phyloP scores from a whole-genome alignment of 257 asterid species.

The Osmanthus fragrans region DNA sequence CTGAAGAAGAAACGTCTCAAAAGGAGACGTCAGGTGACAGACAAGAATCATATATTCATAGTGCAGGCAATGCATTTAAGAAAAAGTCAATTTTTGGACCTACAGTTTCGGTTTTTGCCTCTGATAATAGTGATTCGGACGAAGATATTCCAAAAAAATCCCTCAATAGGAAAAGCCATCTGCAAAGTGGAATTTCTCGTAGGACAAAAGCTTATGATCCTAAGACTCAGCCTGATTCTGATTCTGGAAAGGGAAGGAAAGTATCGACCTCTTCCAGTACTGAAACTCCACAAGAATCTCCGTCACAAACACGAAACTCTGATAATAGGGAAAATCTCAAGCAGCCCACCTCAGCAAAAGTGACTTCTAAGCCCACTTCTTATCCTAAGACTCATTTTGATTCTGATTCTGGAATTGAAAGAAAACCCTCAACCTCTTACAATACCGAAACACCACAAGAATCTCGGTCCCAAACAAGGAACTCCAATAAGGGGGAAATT shows the following conservation, averaged over 20 bases:
- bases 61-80: slow-evolving; percentile 20
- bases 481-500: slow-evolving; percentile 29
- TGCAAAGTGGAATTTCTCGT: slow-evolving; percentile 60
- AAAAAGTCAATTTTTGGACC: slow-evolving; percentile 37
- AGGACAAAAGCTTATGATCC: slow-evolving; percentile 57
- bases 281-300: slow-evolving; percentile 33
- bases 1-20: slow-evolving; percentile 45
- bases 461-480: slow-evolving; percentile 25
- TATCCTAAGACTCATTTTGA: slow-evolving; percentile 21
- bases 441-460: slow-evolving; percentile 30
- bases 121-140: slow-evolving; percentile 61
- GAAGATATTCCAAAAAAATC: slow-evolving; percentile 48
- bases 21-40: slow-evolving; percentile 26
- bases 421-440: slow-evolving; percentile 31
- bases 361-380: not conserved
- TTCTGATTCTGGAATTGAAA: slow-evolving; percentile 34
- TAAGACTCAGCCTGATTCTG: slow-evolving; percentile 30
- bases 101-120: slow-evolving; percentile 38
- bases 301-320: slow-evolving; percentile 29
- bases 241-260: slow-evolving; percentile 35
- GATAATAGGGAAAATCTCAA: slow-evolving; percentile 28
- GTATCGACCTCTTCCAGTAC: slow-evolving; percentile 24
- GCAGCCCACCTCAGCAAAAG: slow-evolving; percentile 34
- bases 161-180: slow-evolving; percentile 33
- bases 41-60: slow-evolving; percentile 23